phyloP scores from a whole-genome alignment of 2,329 filamentous ascomycete genomes.

The Byssothecium circinans region DNA sequence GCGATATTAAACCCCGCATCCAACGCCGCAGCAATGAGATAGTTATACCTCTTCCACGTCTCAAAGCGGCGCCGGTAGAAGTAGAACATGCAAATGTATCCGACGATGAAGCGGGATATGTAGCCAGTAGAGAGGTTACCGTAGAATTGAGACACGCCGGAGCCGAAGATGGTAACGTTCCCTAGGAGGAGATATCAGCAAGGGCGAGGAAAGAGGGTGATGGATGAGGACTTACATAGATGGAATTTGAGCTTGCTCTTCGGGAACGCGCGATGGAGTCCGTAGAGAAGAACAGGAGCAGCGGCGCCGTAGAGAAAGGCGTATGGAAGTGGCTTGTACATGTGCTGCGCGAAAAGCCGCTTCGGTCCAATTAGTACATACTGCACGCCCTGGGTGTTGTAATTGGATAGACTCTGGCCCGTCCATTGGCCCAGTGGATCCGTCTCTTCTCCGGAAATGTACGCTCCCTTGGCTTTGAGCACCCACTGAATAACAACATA shows the following conservation, averaged over 20 bases:
- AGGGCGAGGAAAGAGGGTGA: neutral
- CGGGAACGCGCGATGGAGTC: conserved; percentile 57
- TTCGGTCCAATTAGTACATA: conserved; percentile 61
- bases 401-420: conserved; percentile 55
- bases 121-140: conserved; percentile 65
- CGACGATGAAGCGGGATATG: conserved; percentile 59
- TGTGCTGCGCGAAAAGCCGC: conserved; percentile 53
- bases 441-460: conserved; percentile 52
- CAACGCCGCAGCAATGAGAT: conserved; percentile 62
- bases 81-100: conserved; percentile 63
- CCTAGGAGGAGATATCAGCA: conserved; percentile 30
- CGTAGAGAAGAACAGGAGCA: conserved; percentile 52
- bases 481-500: conserved; percentile 65
- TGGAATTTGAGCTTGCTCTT: conserved; percentile 57
- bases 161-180: conserved; percentile 66
- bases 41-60: conserved; percentile 63
- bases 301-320: conserved; percentile 57
- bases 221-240: conserved; percentile 33
- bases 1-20: conserved; percentile 66
- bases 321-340: conserved; percentile 55
- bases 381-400: conserved; percentile 60
- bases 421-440: conserved; percentile 66
- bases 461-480: conserved; percentile 59
- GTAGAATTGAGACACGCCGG: conserved; percentile 58
- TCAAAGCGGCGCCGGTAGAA: conserved; percentile 59